Base-by-base conservation (phyloP, 75 land plant genomes). In the Chamaecyparis obtusa region DNA sequence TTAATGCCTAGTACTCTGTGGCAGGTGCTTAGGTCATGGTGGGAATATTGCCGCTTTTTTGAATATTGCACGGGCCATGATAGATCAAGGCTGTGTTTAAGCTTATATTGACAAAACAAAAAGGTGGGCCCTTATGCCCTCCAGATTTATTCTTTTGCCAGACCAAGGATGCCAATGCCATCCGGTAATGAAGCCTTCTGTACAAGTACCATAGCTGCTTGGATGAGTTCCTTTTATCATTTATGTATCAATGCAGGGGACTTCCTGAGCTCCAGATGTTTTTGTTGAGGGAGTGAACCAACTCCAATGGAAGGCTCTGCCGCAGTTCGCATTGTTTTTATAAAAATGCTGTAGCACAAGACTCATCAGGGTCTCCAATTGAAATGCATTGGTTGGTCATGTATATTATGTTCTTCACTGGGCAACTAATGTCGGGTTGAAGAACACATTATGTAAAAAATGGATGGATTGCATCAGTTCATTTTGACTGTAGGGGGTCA, bases 11-110 rank as follows among this genome's bases (percentile, higher is more conserved):
- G 51, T 81, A 33, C 36, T 37, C 24, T 60, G 55, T 87, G 46
- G 64, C 94, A 98, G 99, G 90, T 93, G 97, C 36, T 89, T 98
- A 84, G 94, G 95, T 41, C 99, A 98, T 88, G 99, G 99, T 60
- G 99, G 95, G 77, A 95, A 93, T 75, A 95, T 98, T 83, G 93
- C 96, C 67, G 94, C 96, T 85, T 98, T 98, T 86, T 87, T 98
- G 60, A 93, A 92, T 48, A 88, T 98, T 88, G 99, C 99, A 39
- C 95, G 93, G 87, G 97, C 96, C n/a, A 98, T 98, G 97, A 89
- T 88, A 67, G 99, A 97, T 55, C 99, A 98, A 90, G 99, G 99
- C 44, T 94, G 99, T 79, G 97, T 95, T 85, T 98, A 89, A 93
- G 39, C 10, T 55, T 55, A 74, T 13, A 74, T 74, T 74, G 37